Conservation (phyloP, 345 rosid genomes). For the Eucalyptus cloeziana region DNA sequence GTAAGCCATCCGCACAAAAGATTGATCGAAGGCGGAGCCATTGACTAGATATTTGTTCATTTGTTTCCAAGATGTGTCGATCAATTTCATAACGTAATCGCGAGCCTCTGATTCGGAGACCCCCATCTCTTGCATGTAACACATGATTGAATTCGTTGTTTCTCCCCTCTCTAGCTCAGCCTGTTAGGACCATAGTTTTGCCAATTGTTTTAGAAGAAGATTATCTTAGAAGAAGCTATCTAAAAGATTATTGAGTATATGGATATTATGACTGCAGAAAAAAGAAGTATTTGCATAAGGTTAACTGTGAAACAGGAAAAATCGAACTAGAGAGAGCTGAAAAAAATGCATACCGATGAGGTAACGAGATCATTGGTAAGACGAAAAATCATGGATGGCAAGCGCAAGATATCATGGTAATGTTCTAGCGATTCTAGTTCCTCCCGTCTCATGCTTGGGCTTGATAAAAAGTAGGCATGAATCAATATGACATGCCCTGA, state of each 20-base stretch:
- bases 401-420: conserved; percentile 9
- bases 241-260: not conserved
- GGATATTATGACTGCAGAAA: not conserved
- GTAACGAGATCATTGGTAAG: conserved; percentile 27
- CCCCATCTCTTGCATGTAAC: conserved; percentile 18
- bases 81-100: not conserved
- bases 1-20: not conserved
- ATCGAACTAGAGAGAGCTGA: not conserved
- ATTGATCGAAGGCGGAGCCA: not conserved
- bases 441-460: not conserved
- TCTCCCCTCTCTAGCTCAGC: conserved; percentile 24
- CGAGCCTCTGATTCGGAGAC: conserved; percentile 5
- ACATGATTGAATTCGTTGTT: conserved; percentile 3
- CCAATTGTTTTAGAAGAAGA: not conserved
- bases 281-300: not conserved
- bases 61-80: conserved; percentile 17
- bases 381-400: conserved; percentile 17
- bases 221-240: not conserved
- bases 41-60: conserved; percentile 4
- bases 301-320: not conserved
- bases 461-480: conserved; percentile 7
- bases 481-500: conserved; percentile 6
- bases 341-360: conserved; percentile 11
- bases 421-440: not conserved
- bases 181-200: not conserved